These are phyloP conservation scores for Zygosaccharomyces sapae DNA, from an alignment of 1,139 yeast genomes.

Conservation along the genomic window DNA sequence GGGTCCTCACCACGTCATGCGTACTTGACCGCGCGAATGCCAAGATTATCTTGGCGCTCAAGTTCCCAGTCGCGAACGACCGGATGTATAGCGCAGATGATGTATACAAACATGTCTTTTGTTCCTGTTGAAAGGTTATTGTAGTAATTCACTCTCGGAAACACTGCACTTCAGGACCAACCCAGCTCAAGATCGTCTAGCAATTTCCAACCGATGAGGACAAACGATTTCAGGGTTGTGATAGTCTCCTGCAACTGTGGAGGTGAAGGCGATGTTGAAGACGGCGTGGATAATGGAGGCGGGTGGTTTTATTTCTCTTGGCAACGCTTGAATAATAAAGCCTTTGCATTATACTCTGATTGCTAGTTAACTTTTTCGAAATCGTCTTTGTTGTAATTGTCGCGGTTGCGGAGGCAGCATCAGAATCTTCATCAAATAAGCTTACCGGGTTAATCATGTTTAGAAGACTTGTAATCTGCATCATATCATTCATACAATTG, in stretches of 20 bases:
- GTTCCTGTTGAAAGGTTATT: no score
- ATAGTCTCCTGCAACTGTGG: slow-evolving; percentile 6
- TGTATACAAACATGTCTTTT: no score
- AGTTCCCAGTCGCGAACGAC: no score
- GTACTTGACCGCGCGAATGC: no score
- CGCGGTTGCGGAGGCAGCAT: neutral
- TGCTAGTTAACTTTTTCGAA: neutral
- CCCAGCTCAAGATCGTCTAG: slow-evolving; percentile 35
- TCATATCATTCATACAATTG: slow-evolving; percentile 34
- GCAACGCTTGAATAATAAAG: slow-evolving; percentile 4
- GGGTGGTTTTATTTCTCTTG: neutral
- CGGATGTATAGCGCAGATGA: no score
- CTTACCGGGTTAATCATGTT: slow-evolving; percentile 32
- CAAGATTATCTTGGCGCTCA: no score
- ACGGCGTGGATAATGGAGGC: neutral
- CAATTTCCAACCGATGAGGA: slow-evolving; percentile 29
- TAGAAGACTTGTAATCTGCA: slow-evolving; percentile 32
- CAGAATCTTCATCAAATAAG: slow-evolving; percentile 27
- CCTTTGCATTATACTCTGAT: slow-evolving; percentile 11
- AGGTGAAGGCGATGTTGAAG: slow-evolving; percentile 3
- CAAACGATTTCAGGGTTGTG: slow-evolving; percentile 18
- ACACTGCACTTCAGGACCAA: slow-evolving; percentile 20
- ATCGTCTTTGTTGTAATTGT: neutral
- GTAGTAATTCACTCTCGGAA: no score
- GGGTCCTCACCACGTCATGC: no score